Evolutionary conservation across 1,284 basidiomycete genomes (phyloP), one percentile per base, ranked within the genome.

Genomic region (Ustilago trichophora): DNA sequence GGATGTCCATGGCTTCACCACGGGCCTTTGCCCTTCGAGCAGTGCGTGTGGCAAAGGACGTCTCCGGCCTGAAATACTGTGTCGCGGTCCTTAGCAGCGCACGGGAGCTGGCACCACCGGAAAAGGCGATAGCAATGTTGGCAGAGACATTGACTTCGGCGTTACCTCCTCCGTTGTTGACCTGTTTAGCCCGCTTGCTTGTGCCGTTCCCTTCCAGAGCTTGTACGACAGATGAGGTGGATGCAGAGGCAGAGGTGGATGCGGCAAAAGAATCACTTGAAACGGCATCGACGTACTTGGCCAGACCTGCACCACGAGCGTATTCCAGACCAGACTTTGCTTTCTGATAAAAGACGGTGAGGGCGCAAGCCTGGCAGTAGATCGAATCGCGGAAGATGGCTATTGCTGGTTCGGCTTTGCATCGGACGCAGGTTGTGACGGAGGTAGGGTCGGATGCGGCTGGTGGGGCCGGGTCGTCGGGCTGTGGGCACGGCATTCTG

Each of bases 341-440:
- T 48, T 76, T 75, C 9, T 55, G 42, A n/a, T 68, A 51, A 37
- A 77, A 76, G 26, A 74, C 69, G 32, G 58, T 49, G 6, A 53
- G 34, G 19, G 68, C 70, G 42, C 76, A 77, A 15, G 50, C 10
- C 21, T 47, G 52, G 36, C 76, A 77, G 68, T 77, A 77, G 35
- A 59, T 54, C 9, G 72, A 56, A 24, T 76, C 74, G 35, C 74
- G 69, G 38, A 73, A 69, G 42, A 56, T 44, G 33, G 72, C 37
- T 3, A 43, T 56, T 2, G 66, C 60, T 0, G 55, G 31, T 6
- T 57, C 41, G 19, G 27, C n/a, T 25, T 68, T 71, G 58, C 74
- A 76, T 21, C 72, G 64, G n/a, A 73, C 58, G 41, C 74, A 76
- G 29, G 31, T 45, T 19, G 49, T 44, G 16, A 27, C 21, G 21